These are phyloP conservation scores for Musa acuminata DNA, from an alignment of 176 grass and related monocot genomes.

Conservation along the genomic window DNA sequence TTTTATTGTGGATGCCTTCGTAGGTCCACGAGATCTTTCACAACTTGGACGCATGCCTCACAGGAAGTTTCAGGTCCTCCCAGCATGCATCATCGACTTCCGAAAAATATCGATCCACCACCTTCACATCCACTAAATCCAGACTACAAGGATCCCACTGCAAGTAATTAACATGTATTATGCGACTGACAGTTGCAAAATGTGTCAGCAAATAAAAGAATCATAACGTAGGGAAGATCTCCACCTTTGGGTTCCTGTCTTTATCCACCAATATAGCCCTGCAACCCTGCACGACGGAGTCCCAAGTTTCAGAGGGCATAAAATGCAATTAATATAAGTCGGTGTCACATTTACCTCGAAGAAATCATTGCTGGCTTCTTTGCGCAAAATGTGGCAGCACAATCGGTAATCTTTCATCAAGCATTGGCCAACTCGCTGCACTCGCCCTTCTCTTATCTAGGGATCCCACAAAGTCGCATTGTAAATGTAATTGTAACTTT, in stretches of 20 bases:
- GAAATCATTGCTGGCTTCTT: slow-evolving; percentile 85
- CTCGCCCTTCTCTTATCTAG: slow-evolving; percentile 85
- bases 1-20: no score
- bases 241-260: slow-evolving; percentile 84
- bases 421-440: slow-evolving; percentile 66
- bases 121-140: slow-evolving; percentile 50
- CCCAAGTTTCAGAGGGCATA: slow-evolving; percentile 5
- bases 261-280: slow-evolving; percentile 81
- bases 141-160: slow-evolving; percentile 77
- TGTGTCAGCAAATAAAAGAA: neutral
- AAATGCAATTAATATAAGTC: neutral
- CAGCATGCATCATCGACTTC: slow-evolving; percentile 56
- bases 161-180: neutral
- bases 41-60: slow-evolving; percentile 46
- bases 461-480: no score
- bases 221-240: neutral
- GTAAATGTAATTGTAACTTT: no score
- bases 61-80: slow-evolving; percentile 65
- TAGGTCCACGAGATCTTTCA: slow-evolving; percentile 11
- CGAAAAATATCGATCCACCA: slow-evolving; percentile 56
- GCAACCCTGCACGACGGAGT: slow-evolving; percentile 57
- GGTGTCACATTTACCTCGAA: slow-evolving; percentile 51
- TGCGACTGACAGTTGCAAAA: neutral
- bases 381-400: slow-evolving; percentile 79
- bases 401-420: slow-evolving; percentile 83